A percentile compares a stretch with the other conserved stretches of the same genome.
Conservation (phyloP, 305 asterid species). For the Coffea humblotiana region DNA sequence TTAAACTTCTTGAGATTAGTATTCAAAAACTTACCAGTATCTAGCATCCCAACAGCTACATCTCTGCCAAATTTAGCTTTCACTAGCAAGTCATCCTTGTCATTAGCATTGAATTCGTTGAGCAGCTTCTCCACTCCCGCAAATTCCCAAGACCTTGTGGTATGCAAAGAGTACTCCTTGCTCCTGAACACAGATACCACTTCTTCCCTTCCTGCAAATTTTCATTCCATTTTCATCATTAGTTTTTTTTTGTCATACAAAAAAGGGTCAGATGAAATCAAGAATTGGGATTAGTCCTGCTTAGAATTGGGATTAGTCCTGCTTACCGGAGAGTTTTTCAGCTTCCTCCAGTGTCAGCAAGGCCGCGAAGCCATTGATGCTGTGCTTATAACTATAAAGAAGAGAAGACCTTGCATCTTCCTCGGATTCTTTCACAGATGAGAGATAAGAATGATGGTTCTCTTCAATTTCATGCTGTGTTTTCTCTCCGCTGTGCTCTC, state of each 20-base stretch:
- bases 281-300: not conserved
- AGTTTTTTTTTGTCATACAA: too few relatives aligned
- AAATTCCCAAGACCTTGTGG: constrained; percentile 95
- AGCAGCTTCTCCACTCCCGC: constrained; percentile 44
- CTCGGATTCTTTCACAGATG: constrained; percentile 59
- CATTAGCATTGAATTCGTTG: constrained; percentile 4
- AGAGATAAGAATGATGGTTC: constrained; percentile 62
- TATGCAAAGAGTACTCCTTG: constrained; percentile 59
- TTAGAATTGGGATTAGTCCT: not conserved
- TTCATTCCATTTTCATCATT: not conserved
- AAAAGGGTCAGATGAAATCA: not conserved
- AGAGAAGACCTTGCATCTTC: constrained; percentile 78
- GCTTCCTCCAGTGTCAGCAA: constrained; percentile 66
- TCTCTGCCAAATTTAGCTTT: constrained; percentile 69
- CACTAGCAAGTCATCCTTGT: constrained; percentile 47
- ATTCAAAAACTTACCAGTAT: constrained; percentile 47
- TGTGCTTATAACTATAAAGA: constrained; percentile 75
- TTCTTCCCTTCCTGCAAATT: constrained; percentile 58
- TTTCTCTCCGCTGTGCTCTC: constrained; percentile 62
- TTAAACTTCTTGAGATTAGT: too few relatives aligned
- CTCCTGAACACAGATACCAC: constrained; percentile 68
- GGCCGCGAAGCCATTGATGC: constrained; percentile 91
- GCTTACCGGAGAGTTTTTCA: constrained; percentile 49
- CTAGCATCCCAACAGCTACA: constrained; percentile 69
- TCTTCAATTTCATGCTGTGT: constrained; percentile 59